Evolutionary conservation across 202 grass and related monocot genomes (phyloP), one percentile per base, ranked within the genome.

Genomic region (Musa balbisiana): DNA sequence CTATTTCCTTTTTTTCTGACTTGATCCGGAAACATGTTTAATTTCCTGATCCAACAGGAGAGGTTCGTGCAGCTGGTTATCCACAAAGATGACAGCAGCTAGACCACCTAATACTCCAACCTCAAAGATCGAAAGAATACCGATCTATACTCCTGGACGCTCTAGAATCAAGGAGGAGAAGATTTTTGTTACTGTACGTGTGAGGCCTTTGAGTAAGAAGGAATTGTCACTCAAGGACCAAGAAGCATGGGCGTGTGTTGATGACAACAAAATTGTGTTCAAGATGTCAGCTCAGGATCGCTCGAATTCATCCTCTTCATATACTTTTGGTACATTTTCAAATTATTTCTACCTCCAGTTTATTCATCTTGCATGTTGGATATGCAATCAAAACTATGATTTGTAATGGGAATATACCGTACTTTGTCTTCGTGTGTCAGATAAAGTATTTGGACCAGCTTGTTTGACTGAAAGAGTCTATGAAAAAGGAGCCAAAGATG

Each of bases 141-240:
- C 88, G 0, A 77, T 89, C 62, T 96, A 75, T 2, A 96, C 93
- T 19, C 85, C 85, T 66, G 93, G 93, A 67, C 87, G 76, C 59
- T 84, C 93, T 66, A 88, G 82, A 67, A 82, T 82, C 72, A 98
- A 88, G 79, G 94, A 98, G 76, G 94, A 98, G 81, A 98, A 98
- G 65, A 98, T 98, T 76, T 98, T 98, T 83, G 94, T 98, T 76
- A 98, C 94, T 16, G 94, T 98, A 26, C 84, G 94, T 53, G 85
- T 93, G 75, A 73, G 94, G n/a, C 94, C 94, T 71, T 80, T 91
- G 80, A 92, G 85, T 75, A 91, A 86, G 80, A 95, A 91, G 56
- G 91, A 91, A 79, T 67, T 86, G 26, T 72, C 73, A 49, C 60
- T 64, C 9, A 98, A 86, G 81, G 94, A 98, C 56, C 80, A 89